Conservation (phyloP, 306 rosid genomes). For the Vigna hirtella region DNA sequence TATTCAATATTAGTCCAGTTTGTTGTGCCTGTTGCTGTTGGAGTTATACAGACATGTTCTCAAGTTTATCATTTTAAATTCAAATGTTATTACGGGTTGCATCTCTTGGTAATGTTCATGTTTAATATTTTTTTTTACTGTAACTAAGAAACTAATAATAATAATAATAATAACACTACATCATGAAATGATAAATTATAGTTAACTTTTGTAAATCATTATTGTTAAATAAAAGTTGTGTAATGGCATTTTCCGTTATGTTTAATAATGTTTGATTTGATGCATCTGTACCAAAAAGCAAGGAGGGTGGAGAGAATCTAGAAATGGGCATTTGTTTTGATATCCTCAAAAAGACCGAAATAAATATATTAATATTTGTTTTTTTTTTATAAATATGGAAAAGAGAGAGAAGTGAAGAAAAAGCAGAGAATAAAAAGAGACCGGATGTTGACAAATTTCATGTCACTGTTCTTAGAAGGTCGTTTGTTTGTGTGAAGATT, state of each 20-base stretch:
- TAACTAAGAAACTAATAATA: neutral
- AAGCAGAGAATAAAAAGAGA: constrained; percentile 98
- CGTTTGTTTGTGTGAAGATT: constrained; percentile 94
- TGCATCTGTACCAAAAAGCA: constrained; percentile 58
- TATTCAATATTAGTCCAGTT: constrained; percentile 42
- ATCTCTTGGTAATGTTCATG: too few relatives aligned
- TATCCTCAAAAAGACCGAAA: constrained; percentile 55
- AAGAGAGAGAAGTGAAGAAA: constrained; percentile 71
- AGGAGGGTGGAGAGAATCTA: constrained; percentile 86
- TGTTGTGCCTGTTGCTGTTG: constrained; percentile 46
- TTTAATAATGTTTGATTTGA: constrained; percentile 46
- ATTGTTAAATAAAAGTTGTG: neutral
- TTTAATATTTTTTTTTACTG: too few relatives aligned
- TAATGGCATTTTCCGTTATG: neutral
- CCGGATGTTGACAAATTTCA: constrained; percentile 99
- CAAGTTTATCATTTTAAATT: neutral
- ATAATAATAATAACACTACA: neutral
- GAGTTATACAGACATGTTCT: constrained; percentile 21
- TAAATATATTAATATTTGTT: constrained; percentile 21
- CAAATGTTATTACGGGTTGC: too few relatives aligned
- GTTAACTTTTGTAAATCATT: neutral
- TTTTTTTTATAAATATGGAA: constrained; percentile 34
- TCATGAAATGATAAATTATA: neutral
- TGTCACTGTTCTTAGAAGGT: constrained; percentile 99
- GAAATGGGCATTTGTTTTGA: constrained; percentile 66